Evolutionary conservation across 2,329 filamentous ascomycete species (phyloP).

Genomic region (Sphaerostilbella broomeana): DNA sequence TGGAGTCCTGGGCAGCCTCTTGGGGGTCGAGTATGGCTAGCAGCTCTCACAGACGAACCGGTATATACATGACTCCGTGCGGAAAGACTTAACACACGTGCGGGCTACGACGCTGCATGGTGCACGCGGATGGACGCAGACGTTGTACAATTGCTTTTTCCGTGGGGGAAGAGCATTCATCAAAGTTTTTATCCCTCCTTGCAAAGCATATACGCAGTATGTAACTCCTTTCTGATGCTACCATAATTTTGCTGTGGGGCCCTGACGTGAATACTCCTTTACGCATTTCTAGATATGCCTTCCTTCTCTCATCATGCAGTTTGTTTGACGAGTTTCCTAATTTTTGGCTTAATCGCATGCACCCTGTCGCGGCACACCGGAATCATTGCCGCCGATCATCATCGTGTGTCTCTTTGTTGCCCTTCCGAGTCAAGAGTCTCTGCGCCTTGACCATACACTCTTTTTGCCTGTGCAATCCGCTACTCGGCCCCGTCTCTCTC

Average conservation of each 20-base stretch:
- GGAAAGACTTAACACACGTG: too few species aligned
- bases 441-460: conserved; percentile 7
- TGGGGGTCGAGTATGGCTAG: too few species aligned
- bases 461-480: conserved; percentile 11
- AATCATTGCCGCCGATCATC: conserved; percentile 14
- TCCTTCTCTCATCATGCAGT: conserved; percentile 1
- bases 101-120: too few species aligned
- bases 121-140: too few species aligned
- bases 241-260: not conserved
- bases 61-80: too few species aligned
- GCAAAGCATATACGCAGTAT: too few species aligned
- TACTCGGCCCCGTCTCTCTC: conserved; percentile 3
- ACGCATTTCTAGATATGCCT: not conserved
- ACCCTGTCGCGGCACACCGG: conserved; percentile 10
- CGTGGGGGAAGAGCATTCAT: not conserved
- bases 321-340: too few species aligned
- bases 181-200: not conserved
- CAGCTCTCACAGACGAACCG: too few species aligned
- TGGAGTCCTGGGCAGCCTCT: too few species aligned
- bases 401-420: conserved; percentile 2
- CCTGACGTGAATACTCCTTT: not conserved
- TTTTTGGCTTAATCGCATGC: not conserved
- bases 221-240: too few species aligned
- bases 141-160: not conserved
- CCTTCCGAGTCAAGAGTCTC: conserved; percentile 6